Base-by-base conservation (phyloP, 148 eudicot species). In the Rhododendron henanense region DNA sequence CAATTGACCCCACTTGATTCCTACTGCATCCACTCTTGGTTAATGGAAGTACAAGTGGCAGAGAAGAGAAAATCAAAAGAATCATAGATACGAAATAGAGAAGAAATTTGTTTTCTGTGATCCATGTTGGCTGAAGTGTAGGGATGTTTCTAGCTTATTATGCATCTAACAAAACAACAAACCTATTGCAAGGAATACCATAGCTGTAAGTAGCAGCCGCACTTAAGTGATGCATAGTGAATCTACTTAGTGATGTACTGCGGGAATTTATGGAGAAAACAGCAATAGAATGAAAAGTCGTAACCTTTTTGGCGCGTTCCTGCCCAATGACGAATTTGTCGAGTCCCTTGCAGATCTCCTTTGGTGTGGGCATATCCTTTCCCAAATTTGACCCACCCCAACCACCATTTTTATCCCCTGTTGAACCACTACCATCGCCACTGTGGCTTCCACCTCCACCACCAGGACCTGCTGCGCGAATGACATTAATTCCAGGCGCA, bases 321-420 rank as follows among this genome's bases (percentile, higher is more conserved):
- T 94, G 98, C 76, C 98, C 98, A 78, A 94, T 91, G 45, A 94
- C 98, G 84, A 93, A 94, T 88, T 93, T 93, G 83, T 94, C 98
- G 78, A 94, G 93, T 14, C 94, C 94, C 89, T 89, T 89, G 82
- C 92, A 91, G 55, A 94, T 94, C 88, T 94, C 96, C 90, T 94
- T 94, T 10, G 98, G 98, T 0, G 98, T 94, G 6, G 98, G 98
- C 82, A 94, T 90, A 83, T 89, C 88, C 88, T 88, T 92, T 50
- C 98, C 96, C 87, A 94, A 88, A 51, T 91, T 88, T 23, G 96
- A 90, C 33, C 98, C 98, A 55, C 96, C 98, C 96, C 94, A 91
- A 6, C 47, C 79, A 78, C 91, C 87, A 65, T 73, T 88, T 84
- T 90, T 93, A 59, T 87, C 90, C 31, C 90, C 93, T 47, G 86